phyloP scores from a whole-genome alignment of 495 filamentous ascomycete species.

The Lasiosphaeria hispida region DNA sequence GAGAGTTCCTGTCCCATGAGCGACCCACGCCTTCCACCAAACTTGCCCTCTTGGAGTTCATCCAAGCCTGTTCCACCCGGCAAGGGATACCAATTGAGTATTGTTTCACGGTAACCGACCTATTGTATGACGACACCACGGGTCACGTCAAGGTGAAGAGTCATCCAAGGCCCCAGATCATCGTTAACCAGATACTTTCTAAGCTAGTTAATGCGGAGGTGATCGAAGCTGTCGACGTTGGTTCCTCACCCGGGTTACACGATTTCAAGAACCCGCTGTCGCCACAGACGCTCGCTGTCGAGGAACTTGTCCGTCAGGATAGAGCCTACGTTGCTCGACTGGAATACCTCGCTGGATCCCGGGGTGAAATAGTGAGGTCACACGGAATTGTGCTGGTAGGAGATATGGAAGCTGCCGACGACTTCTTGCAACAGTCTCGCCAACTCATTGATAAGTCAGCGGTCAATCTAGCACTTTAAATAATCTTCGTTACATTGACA shows the following conservation, averaged over 20 bases:
- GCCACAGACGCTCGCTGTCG: neutral
- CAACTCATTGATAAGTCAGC: neutral
- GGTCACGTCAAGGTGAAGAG: neutral
- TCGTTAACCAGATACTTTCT: neutral
- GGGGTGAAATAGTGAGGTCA: neutral
- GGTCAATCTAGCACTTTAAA: too few species aligned
- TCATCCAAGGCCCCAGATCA: too few species aligned
- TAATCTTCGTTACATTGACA: too few species aligned
- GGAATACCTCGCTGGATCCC: neutral
- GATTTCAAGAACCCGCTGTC: neutral
- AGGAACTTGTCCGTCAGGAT: neutral
- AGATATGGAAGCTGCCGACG: neutral
- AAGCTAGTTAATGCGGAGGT: neutral
- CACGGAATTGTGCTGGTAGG: neutral
- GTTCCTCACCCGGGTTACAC: neutral
- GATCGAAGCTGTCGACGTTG: neutral
- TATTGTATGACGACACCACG: neutral
- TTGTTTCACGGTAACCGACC: neutral
- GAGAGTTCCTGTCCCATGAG: neutral
- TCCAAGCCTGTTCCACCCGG: neutral
- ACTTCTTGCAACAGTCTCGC: neutral
- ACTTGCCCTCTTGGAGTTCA: neutral
- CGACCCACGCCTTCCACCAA: neutral
- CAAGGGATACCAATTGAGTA: neutral
- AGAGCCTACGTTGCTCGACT: neutral